Evolutionary conservation across 805 yeast species (phyloP), one percentile per base, ranked within the genome.

Genomic region (Metschnikowia borealis): DNA sequence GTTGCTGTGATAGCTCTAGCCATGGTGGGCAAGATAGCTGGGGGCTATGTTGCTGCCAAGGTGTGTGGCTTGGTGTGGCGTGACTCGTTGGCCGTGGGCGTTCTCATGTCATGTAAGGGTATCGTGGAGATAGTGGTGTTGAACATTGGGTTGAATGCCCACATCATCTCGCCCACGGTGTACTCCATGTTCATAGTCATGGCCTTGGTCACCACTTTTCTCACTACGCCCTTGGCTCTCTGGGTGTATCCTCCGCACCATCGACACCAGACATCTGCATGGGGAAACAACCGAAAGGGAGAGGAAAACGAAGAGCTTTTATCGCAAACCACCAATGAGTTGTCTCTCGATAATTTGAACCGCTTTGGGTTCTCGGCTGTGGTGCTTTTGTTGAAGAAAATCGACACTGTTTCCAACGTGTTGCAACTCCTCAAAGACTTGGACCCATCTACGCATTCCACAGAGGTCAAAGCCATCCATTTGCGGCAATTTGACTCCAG

Each of bases 71-170:
- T 87, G 44, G 74, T 74, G 44, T 83, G 87, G 86, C 78, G 91
- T 63, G 94, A 87, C 63, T 79, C 89, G 2, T 63, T 83, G 34
- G 75, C 91, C 2, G 92, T 86, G 36, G 96, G 95, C 47, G 78
- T 85, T 21, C 72, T 87, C 57, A 87, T 87, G 94, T 85, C 92
- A 6, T 87, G 96, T 75, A 87, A 87, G 66, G 96, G 96, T 66
- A 85, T 87, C 55, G 94, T 87, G 21, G 95, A 87, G 66, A 84
- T 87, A 63, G 91, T 87, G 38, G 94, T 87, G 18, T 71, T 87
- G 55, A 82, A 80, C 38, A 82, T 85, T 21, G 96, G 96, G 44
- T 73, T 86, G 49, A 82, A 79, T 53, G 86, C 94, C 5, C 79
- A 80, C 0, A 87, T 87, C 48, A 81, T 87, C 46, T 72, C 82